These are phyloP conservation scores for Psilocybe mexicana DNA, from an alignment of 1,284 basidiomycete species.

Conservation along the genomic window DNA sequence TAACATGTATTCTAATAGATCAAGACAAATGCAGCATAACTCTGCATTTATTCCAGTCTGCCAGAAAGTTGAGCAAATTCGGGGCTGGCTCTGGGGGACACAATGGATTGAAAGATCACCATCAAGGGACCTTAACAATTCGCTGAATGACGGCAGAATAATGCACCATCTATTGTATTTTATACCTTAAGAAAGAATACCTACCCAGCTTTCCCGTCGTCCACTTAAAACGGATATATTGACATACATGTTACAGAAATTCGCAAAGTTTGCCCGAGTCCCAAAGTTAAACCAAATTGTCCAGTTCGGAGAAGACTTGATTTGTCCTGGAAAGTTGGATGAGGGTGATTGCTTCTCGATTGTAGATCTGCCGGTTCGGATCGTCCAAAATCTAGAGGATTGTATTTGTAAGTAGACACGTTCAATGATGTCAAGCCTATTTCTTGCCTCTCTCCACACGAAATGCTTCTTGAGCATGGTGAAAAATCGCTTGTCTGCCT, in stretches of 20 bases:
- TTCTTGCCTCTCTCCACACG: slow-evolving; percentile 67
- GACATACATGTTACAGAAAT: too few species aligned
- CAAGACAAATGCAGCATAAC: slow-evolving; percentile 37
- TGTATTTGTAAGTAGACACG: slow-evolving; percentile 1
- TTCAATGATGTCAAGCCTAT: neutral
- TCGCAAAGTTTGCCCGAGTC: too few species aligned
- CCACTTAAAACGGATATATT: too few species aligned
- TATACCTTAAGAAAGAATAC: neutral
- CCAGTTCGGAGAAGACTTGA: too few species aligned
- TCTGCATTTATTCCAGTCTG: neutral
- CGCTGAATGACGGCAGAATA: too few species aligned
- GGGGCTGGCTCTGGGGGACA: neutral
- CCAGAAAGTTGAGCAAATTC: neutral
- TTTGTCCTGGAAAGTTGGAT: slow-evolving; percentile 28
- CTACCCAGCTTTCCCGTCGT: too few species aligned
- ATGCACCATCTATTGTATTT: neutral
- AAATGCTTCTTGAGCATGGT: slow-evolving; percentile 80
- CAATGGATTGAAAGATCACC: too few species aligned
- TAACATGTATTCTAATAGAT: slow-evolving; percentile 30
- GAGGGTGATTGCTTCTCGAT: slow-evolving; percentile 57
- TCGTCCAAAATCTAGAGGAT: slow-evolving; percentile 51
- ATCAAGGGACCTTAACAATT: too few species aligned
- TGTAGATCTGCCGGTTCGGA: slow-evolving; percentile 49
- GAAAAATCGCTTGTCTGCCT: slow-evolving; percentile 94
- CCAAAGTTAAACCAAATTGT: too few species aligned